Base-by-base conservation (phyloP, 2,329 filamentous ascomycete species). In the Lasiodiplodia hormozganensis region DNA sequence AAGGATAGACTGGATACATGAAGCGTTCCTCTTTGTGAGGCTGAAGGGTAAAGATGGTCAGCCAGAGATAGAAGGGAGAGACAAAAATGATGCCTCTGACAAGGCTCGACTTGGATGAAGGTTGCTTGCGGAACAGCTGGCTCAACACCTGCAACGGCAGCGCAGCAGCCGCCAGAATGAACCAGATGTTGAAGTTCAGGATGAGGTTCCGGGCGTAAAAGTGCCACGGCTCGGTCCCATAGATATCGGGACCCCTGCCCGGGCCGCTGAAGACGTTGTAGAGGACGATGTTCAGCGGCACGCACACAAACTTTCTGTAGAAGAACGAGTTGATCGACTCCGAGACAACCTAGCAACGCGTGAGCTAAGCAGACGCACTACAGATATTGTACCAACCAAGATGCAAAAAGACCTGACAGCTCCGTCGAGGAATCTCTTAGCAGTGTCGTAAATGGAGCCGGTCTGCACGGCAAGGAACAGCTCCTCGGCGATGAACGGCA, bases 21-120 rank as follows among this genome's bases (percentile, higher is more conserved):
- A 99, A 99, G 7, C 96, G 87, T 81, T 99, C 96, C 78, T 99
- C 96, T 76, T 99, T 99, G 82, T 99, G 96, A 18, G 96, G 93
- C 77, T 99, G 96, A 10, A 91, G 78, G 0, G 92, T 95, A 82
- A 99, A 98, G 70, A 98, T 96, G 3, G 82, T 87, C 34, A 99
- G 86, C 96, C 96, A 99, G 76, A 97, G 86, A 78, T 98, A 99
- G 80, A 98, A 97, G 0, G 96, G 96, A 0, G 88, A 82, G 66
- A 95, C 84, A 72, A 97, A 93, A 23, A 95, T 87, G 58, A 96
- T 75, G 11, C 90, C 92, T 43, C 94, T 90, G 67, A 97, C 81
- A 0, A 92, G 86, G 0, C 89, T 91, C 71, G 92, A 86, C 69
- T 90, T 88, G 4, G 89, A 89, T 16, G 89, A 85, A 12, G 85